A percentile compares a stretch with the other conserved stretches of the same genome.
phyloP scores from a whole-genome alignment of 495 filamentous ascomycete genomes.

The Apiosordaria backusii region DNA sequence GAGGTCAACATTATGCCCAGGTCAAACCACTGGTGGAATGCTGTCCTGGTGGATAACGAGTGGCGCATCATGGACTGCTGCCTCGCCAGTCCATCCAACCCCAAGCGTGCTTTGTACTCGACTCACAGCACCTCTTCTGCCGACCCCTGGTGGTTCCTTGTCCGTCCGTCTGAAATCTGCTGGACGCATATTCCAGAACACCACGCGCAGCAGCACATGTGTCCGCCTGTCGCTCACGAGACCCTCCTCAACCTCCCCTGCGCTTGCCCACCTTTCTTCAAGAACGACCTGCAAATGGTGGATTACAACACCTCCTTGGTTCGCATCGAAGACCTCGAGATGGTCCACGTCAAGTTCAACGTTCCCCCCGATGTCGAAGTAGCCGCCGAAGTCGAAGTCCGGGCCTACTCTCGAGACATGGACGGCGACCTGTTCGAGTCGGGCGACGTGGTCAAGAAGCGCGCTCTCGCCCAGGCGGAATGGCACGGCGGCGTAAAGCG shows the following conservation, averaged over 20 bases:
- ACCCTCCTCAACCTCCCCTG: constrained; percentile 80
- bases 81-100: constrained; percentile 85
- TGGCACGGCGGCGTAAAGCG: constrained; percentile 85
- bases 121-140: constrained; percentile 62
- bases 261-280: constrained; percentile 85
- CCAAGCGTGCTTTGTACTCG: constrained; percentile 71
- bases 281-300: constrained; percentile 67
- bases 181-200: constrained; percentile 91
- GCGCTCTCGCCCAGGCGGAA: constrained; percentile 83
- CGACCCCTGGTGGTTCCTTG: constrained; percentile 88
- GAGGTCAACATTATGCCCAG: constrained; percentile 71
- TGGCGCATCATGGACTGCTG: constrained; percentile 98
- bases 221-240: constrained; percentile 79
- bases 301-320: constrained; percentile 89
- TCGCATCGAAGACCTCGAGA: constrained; percentile 84
- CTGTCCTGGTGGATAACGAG: constrained; percentile 86
- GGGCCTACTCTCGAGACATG: constrained; percentile 70
- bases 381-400: constrained; percentile 86
- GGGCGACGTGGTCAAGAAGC: constrained; percentile 79
- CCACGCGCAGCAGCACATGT: constrained; percentile 85
- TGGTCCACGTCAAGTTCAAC: constrained; percentile 81
- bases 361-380: constrained; percentile 90
- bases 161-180: constrained; percentile 80
- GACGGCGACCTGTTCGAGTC: constrained; percentile 94
- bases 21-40: constrained; percentile 98